Percentiles rank a stretch among this genome's conserved stretches.
Evolutionary conservation across 768 basidiomycete species (phyloP).

Genomic region (Roridomyces roridus): DNA sequence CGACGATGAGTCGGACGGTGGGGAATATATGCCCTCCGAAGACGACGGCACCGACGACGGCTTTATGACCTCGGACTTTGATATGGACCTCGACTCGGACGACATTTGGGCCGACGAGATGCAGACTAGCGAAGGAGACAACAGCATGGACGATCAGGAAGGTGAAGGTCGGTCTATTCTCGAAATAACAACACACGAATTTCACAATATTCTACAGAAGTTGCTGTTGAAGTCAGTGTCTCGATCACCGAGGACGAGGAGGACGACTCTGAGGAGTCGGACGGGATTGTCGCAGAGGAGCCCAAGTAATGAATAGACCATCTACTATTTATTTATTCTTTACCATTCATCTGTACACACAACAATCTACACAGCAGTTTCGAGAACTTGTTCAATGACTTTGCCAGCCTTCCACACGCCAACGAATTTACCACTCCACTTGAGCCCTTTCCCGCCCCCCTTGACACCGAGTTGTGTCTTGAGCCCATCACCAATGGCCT

Average conservation of each 20-base stretch:
- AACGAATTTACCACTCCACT: constrained; percentile 77
- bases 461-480: constrained; percentile 66
- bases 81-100: constrained; percentile 39
- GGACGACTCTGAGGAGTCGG: constrained; percentile 17
- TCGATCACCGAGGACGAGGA: constrained; percentile 4
- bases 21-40: constrained; percentile 66
- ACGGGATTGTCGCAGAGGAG: constrained; percentile 18
- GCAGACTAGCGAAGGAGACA: constrained; percentile 20
- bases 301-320: constrained; percentile 12
- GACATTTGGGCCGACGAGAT: constrained; percentile 29
- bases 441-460: constrained; percentile 78
- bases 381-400: constrained; percentile 49
- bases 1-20: constrained; percentile 71
- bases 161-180: constrained; percentile 12
- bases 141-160: constrained; percentile 19
- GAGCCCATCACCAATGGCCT: constrained; percentile 60
- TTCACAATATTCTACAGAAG: background rate
- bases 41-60: constrained; percentile 55
- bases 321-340: constrained; percentile 5
- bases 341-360: constrained; percentile 7
- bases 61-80: constrained; percentile 38
- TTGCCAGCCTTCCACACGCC: constrained; percentile 66
- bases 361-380: constrained; percentile 9
- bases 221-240: constrained; percentile 12
- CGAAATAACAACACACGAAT: background rate